Evolutionary conservation across 768 basidiomycete genomes (phyloP).

Genomic region (Gautieria morchelliformis): DNA sequence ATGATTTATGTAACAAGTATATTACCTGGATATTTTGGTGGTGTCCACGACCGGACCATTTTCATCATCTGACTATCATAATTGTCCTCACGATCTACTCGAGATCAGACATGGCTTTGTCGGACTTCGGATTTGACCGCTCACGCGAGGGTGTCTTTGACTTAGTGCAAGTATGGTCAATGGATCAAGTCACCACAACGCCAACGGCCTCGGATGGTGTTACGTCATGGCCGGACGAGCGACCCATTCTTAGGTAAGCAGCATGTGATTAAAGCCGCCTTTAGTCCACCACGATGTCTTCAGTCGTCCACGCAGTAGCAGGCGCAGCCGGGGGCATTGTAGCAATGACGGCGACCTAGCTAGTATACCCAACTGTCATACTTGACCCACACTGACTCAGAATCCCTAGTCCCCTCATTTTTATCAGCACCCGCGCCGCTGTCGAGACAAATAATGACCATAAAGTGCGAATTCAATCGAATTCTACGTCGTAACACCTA

Average conservation of each 20-base stretch:
- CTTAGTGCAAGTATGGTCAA: no score
- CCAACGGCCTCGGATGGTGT: no score
- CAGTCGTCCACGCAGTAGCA: slow-evolving; percentile 75
- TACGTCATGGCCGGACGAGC: no score
- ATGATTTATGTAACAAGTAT: no score
- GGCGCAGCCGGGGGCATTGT: slow-evolving; percentile 86
- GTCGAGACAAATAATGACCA: slow-evolving; percentile 75
- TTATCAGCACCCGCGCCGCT: slow-evolving; percentile 87
- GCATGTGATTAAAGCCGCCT: neutral
- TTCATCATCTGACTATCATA: no score
- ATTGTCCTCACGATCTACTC: no score
- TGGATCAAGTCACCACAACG: no score
- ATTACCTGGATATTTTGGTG: no score
- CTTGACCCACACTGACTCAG: slow-evolving; percentile 3
- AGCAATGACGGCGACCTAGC: slow-evolving; percentile 91
- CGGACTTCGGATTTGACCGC: no score
- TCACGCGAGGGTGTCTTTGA: no score
- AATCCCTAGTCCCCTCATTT: slow-evolving; percentile 68
- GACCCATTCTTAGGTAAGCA: neutral
- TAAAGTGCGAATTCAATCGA: slow-evolving; percentile 40
- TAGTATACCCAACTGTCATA: slow-evolving; percentile 19
- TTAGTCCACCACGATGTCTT: slow-evolving; percentile 18
- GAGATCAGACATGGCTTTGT: no score
- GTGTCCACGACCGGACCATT: no score
- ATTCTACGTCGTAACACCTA: neutral